Evolutionary conservation across 108 stramenopile genomes (phyloP), one percentile per base, ranked within the genome.

Genomic region (Aurantiochytrium sp.): DNA sequence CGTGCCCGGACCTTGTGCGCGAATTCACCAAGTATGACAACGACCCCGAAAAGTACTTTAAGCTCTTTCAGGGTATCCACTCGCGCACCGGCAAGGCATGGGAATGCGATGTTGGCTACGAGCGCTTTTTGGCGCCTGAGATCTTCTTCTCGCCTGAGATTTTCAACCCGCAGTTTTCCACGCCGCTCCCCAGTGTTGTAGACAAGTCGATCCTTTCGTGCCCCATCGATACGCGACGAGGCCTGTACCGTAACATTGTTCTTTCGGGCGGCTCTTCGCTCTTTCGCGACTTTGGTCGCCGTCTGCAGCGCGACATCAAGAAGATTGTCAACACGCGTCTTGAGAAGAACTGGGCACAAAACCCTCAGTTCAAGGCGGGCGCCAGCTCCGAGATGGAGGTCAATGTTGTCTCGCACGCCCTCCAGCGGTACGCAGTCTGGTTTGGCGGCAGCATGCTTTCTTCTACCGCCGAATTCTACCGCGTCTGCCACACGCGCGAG

Each of bases 111-210:
- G 92, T 95, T 53, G 95, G 95, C 58, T 95, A 94, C 89, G 95
- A 95, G 91, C 91, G 93, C 28, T 95, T 95, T 89, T 91, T 95
- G 60, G 95, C 92, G 47, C 95, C 95, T 53, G 95, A 95, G 72
- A 90, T 95, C 60, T 94, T 95, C 93, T 95, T 95, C 72, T 94
- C 94, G 60, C 95, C 95, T 12, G 95, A 95, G 91, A 94, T 95
- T 73, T 94, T 94, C 60, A 87, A 69, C 87, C 87, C 91, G 35
- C 92, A 95, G 43, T 93, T 93, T 93, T 25, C 90, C 35, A 93
- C 92, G 25, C 94, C 95, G 21, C 93, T 95, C 28, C 95, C 95
- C 29, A 60, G 93, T 45, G 94, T 95, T 19, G 95, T 95, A 51
- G 95, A 95, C 60, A 92, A 95, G 83, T 88, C 92, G 35, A 95